phyloP scores from a whole-genome alignment of 2,329 filamentous ascomycete species.

The Karstenula rhodostoma region DNA sequence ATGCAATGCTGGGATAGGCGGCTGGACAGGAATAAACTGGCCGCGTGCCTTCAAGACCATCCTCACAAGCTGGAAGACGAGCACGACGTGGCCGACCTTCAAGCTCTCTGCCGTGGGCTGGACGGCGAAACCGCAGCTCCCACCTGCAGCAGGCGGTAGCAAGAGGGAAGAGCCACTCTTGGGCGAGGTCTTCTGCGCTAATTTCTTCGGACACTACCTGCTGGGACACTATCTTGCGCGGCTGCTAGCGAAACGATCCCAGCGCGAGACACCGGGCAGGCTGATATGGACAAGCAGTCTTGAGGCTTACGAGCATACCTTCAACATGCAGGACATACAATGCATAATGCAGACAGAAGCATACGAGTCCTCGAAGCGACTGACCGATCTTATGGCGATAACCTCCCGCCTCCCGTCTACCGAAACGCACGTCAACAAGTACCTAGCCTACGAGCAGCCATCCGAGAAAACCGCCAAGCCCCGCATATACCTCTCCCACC shows the following conservation, averaged over 20 bases:
- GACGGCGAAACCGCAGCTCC: constrained; percentile 62
- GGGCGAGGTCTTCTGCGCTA: constrained; percentile 86
- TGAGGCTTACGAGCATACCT: constrained; percentile 67
- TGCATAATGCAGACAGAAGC: constrained; percentile 68
- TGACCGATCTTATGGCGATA: constrained; percentile 84
- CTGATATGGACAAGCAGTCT: constrained; percentile 90
- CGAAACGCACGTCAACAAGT: constrained; percentile 52
- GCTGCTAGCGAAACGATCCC: constrained; percentile 65
- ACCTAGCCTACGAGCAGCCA: constrained; percentile 27
- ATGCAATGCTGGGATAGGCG: constrained; percentile 88
- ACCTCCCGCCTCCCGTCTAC: constrained; percentile 74
- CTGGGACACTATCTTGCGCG: constrained; percentile 82
- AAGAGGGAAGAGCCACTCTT: constrained; percentile 64
- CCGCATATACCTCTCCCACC: constrained; percentile 80
- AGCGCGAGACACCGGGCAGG: constrained; percentile 61
- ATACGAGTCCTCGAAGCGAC: constrained; percentile 87
- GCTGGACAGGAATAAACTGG: constrained; percentile 84
- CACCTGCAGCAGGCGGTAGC: constrained; percentile 25
- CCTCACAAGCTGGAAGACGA: constrained; percentile 70
- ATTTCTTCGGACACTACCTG: constrained; percentile 95
- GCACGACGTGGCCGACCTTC: constrained; percentile 79
- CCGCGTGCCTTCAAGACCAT: constrained; percentile 62
- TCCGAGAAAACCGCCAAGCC: constrained; percentile 53
- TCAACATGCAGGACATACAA: constrained; percentile 78
- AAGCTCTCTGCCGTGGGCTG: constrained; percentile 71